A percentile compares a stretch with the other conserved stretches of the same genome.
phyloP scores from a whole-genome alignment of 106 monocot genomes.

The Phalaenopsis equestris region DNA sequence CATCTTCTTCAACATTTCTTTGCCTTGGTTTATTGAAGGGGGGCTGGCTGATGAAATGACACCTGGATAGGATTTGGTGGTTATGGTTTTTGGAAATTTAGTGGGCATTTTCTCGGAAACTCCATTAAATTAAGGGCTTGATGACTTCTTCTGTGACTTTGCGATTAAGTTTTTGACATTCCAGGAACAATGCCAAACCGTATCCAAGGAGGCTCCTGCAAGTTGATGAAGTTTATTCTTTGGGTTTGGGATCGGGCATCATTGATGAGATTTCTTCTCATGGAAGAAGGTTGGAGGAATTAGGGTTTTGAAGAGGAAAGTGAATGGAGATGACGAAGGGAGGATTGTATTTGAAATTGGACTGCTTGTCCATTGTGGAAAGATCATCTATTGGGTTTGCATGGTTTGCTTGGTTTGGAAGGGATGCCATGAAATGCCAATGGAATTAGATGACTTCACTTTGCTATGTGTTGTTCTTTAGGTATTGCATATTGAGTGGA shows the following conservation, averaged over 20 bases:
- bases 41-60: neutral
- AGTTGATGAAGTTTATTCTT: neutral
- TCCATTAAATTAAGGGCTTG: neutral
- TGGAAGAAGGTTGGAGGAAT: neutral
- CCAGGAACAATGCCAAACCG: neutral
- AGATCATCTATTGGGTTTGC: neutral
- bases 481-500: neutral
- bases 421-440: neutral
- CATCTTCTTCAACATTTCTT: conserved; percentile 32
- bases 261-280: neutral
- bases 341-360: neutral
- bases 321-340: neutral
- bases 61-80: neutral
- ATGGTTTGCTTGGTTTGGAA: conserved; percentile 4
- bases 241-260: neutral
- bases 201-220: neutral
- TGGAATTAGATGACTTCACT: neutral
- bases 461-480: no score
- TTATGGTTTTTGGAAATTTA: neutral
- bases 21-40: neutral
- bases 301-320: neutral
- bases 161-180: no score
- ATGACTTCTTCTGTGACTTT: neutral
- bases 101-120: neutral
- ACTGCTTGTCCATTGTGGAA: no score